Percentiles rank a stretch among this genome's conserved stretches.
Evolutionary conservation across 139 green algal species (phyloP).

Genomic region (Chlorella vulgaris): DNA sequence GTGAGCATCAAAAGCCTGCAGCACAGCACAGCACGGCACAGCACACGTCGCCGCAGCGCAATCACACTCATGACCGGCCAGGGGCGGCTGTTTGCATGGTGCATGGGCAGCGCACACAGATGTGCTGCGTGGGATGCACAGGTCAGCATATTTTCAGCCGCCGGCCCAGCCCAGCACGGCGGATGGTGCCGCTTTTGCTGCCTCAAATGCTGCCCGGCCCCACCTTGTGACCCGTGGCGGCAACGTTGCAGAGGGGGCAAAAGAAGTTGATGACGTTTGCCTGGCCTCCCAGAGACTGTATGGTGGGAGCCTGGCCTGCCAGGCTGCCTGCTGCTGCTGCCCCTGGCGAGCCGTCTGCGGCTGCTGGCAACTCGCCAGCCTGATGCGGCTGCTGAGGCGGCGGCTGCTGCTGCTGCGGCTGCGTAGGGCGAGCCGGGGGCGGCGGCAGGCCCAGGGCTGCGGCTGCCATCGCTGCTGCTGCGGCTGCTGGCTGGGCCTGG

Average conservation of each 20-base stretch:
- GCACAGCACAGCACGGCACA: neutral
- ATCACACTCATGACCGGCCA: too few species aligned
- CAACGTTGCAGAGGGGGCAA: constrained; percentile 35
- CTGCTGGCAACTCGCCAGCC: neutral
- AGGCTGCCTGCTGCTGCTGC: neutral
- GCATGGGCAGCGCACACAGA: too few species aligned
- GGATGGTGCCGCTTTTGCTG: too few species aligned
- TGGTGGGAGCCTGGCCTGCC: too few species aligned
- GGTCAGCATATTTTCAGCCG: too few species aligned
- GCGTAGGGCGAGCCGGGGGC: neutral
- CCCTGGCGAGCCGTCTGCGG: neutral
- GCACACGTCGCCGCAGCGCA: too few species aligned
- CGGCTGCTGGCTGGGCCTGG: too few species aligned
- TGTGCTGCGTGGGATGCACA: too few species aligned
- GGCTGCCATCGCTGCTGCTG: neutral
- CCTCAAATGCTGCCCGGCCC: too few species aligned
- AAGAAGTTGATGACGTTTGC: constrained; percentile 13
- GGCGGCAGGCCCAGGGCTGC: neutral
- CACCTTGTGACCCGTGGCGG: constrained; percentile 35
- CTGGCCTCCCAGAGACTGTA: too few species aligned
- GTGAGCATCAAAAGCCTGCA: constrained; percentile 33
- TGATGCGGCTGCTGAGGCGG: neutral
- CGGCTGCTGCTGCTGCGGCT: neutral
- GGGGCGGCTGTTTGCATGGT: too few species aligned
- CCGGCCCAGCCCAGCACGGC: too few species aligned